Conservation (phyloP, 2,329 filamentous ascomycete species). For the Dryadomyces quercivorus region DNA sequence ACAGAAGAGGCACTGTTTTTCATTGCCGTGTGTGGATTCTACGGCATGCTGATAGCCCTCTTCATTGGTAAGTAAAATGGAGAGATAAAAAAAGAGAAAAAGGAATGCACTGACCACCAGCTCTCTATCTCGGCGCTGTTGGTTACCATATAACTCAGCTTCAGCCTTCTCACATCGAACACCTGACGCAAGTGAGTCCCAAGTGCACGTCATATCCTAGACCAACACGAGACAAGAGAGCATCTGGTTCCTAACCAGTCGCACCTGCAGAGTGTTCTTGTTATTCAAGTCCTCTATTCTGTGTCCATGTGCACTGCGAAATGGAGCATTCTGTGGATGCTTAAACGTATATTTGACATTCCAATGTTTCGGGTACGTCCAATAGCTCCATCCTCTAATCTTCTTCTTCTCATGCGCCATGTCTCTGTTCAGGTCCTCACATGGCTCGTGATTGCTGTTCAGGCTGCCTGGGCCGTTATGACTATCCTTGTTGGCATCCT, state of each 20-base stretch:
- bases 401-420: too few relatives aligned
- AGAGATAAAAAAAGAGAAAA: too few relatives aligned
- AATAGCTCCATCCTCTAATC: neutral
- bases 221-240: too few relatives aligned
- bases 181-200: neutral
- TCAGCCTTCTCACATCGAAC: neutral
- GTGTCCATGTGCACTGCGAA: neutral
- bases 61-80: neutral
- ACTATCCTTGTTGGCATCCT: neutral
- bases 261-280: neutral
- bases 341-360: neutral
- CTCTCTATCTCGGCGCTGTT: neutral
- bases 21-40: neutral
- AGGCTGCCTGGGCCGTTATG: neutral
- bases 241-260: neutral
- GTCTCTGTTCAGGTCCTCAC: neutral
- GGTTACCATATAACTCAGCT: neutral
- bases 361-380: neutral
- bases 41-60: neutral
- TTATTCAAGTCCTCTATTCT: neutral
- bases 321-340: neutral
- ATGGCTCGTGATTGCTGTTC: constrained; percentile 13
- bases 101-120: neutral
- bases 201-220: neutral
- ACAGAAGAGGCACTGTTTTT: neutral